Evolutionary conservation across 805 yeast species (phyloP).

Genomic region (Scheffersomyces stipitis): DNA sequence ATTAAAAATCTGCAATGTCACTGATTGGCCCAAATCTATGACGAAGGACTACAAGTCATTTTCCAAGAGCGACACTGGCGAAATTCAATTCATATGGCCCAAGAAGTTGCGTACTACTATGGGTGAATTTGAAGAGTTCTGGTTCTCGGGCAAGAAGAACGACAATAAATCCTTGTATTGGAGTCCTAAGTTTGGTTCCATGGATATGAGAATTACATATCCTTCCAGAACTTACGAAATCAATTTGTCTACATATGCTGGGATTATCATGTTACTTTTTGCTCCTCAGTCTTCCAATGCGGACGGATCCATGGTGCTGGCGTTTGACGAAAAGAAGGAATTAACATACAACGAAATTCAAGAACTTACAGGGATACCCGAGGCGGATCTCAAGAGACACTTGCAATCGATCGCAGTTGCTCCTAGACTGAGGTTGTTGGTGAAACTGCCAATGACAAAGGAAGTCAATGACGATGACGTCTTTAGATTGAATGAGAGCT

Average conservation of each 20-base stretch:
- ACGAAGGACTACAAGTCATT: slow-evolving; percentile 41
- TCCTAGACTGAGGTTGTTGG: slow-evolving; percentile 72
- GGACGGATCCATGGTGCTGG: slow-evolving; percentile 32
- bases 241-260: slow-evolving; percentile 78
- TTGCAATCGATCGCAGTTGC: slow-evolving; percentile 83
- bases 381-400: slow-evolving; percentile 69
- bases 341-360: slow-evolving; percentile 63
- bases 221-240: slow-evolving; percentile 72
- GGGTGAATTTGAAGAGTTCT: slow-evolving; percentile 39
- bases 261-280: slow-evolving; percentile 74
- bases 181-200: slow-evolving; percentile 83
- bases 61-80: slow-evolving; percentile 14
- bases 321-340: slow-evolving; percentile 51
- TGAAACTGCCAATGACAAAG: slow-evolving; percentile 72
- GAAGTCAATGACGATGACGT: slow-evolving; percentile 63
- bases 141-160: slow-evolving; percentile 40
- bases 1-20: slow-evolving; percentile 42
- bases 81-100: slow-evolving; percentile 37
- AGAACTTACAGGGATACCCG: slow-evolving; percentile 69
- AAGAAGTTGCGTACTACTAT: slow-evolving; percentile 36
- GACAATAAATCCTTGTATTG: slow-evolving; percentile 52
- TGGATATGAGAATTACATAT: slow-evolving; percentile 73
- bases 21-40: slow-evolving; percentile 48
- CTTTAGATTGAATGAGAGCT: slow-evolving; percentile 66
- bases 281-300: slow-evolving; percentile 38